Conservation (phyloP, 139 green algal genomes). For the Chlamydomonas incerta region DNA sequence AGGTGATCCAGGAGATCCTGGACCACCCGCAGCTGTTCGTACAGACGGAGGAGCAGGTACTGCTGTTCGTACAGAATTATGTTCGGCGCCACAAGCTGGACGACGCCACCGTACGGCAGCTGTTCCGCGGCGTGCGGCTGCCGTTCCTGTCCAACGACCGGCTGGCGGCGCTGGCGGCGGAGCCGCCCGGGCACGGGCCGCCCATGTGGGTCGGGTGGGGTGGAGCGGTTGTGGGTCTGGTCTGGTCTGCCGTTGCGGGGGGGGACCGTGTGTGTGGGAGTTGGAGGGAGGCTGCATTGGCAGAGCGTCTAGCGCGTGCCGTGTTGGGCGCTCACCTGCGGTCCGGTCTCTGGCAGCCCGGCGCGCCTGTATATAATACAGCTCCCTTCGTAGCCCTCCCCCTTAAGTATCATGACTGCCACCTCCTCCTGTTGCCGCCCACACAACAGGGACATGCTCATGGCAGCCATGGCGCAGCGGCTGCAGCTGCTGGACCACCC, state of each 20-base stretch:
- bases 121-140: constrained; percentile 39
- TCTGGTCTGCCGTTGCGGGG: no score
- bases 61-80: constrained; percentile 45
- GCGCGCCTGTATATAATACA: no score
- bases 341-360: no score
- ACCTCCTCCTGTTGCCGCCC: no score
- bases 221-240: no score
- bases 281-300: no score
- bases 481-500: constrained; percentile 35
- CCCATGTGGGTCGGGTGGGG: no score
- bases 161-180: constrained; percentile 4
- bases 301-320: no score
- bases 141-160: constrained; percentile 47
- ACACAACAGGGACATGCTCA: constrained; percentile 42
- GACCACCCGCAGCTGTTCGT: constrained; percentile 44
- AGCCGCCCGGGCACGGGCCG: background rate
- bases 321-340: no score
- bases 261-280: no score
- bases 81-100: constrained; percentile 36
- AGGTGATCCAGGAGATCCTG: constrained; percentile 48
- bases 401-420: no score
- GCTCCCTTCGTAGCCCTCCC: no score
- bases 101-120: background rate
- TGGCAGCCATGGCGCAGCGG: constrained; percentile 26
- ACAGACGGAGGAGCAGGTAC: constrained; percentile 46